Base-by-base conservation (phyloP, 441 rosid species). In the Adansonia rubrostipa region DNA sequence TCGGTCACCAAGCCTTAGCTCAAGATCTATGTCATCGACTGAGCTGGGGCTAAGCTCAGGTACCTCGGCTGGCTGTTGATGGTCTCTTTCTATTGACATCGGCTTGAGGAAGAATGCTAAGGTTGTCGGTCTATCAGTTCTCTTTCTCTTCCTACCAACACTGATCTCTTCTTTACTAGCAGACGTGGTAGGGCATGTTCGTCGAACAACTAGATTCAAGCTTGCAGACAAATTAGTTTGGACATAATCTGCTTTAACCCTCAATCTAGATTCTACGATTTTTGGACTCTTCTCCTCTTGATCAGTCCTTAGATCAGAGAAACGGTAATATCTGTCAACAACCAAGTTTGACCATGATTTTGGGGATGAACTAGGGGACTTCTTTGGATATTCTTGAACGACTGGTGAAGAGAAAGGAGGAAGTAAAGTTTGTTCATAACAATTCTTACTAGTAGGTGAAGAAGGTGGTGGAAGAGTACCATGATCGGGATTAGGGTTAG, bases 11-110 rank as follows among this genome's bases (percentile, higher is more conserved):
- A 96, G 97, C 86, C 99, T 88, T 78, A 96, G 98, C 85, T 96
- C 99, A 76, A 96, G 99, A 91, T 96, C 99, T 83, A 96, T 77
- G 33, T 90, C 98, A 71, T 96, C 96, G 77, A 83, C 74, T 3
- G 83, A 61, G 80, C 79, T 79, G 70, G 82, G 79, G 80, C 83
- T 84, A 19, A 78, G 82, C 79, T 84, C 86, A 42, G 60, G 69
- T 75, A 81, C 80, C 73, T 88, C 89, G 42, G 85, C 87, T 33
- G 81, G 75, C 54, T 54, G 81, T 20, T 79, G 72, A 74, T 72
- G 81, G 78, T 83, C 81, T 78, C 74, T 83, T 62, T 84, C 84
- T 70, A 80, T 78, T 28, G 91, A 81, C 71, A 84, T 78, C 60
- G 91, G 84, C 78, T 83, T 83, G 62, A 80, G 67, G 63, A 85